phyloP scores from a whole-genome alignment of 2,329 filamentous ascomycete genomes.

The Fusarium sp. region DNA sequence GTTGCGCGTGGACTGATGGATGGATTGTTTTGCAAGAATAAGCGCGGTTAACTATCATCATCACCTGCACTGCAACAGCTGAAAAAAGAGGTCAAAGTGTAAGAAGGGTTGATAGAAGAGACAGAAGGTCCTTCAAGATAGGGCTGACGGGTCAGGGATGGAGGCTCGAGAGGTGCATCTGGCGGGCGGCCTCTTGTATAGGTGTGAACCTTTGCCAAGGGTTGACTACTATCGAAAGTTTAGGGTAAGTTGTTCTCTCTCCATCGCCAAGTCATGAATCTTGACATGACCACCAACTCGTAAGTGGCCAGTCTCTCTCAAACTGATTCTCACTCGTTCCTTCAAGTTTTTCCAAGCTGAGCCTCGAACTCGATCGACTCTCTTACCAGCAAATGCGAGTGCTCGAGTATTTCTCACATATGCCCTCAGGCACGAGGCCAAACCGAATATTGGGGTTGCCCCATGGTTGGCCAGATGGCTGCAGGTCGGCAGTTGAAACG shows the following conservation, averaged over 20 bases:
- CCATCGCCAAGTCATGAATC: not conserved
- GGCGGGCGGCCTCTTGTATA: not conserved
- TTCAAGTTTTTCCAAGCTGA: not conserved
- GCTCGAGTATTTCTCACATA: constrained; percentile 12
- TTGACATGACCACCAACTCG: not conserved
- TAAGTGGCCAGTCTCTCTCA: not conserved
- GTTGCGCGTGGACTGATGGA: not conserved
- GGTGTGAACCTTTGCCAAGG: not conserved
- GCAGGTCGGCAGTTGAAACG: constrained; percentile 15
- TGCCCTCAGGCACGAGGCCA: constrained; percentile 13
- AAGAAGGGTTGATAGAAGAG: constrained; percentile 12
- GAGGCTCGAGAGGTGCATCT: constrained; percentile 20
- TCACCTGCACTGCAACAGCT: not conserved
- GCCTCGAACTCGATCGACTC: constrained; percentile 6
- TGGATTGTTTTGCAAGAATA: constrained; percentile 4
- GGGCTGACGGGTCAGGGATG: constrained; percentile 30
- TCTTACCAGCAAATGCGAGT: constrained; percentile 28
- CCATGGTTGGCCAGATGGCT: constrained; percentile 17
- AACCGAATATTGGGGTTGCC: constrained; percentile 11
- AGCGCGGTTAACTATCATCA: not conserved
- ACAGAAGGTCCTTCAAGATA: not conserved
- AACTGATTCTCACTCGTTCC: not conserved
- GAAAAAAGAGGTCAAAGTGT: not conserved
- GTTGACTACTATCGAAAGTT: not conserved
- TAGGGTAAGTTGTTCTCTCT: not conserved